These are phyloP conservation scores for Botrytis medusae DNA, from an alignment of 2,329 filamentous ascomycete species.

Conservation along the genomic window DNA sequence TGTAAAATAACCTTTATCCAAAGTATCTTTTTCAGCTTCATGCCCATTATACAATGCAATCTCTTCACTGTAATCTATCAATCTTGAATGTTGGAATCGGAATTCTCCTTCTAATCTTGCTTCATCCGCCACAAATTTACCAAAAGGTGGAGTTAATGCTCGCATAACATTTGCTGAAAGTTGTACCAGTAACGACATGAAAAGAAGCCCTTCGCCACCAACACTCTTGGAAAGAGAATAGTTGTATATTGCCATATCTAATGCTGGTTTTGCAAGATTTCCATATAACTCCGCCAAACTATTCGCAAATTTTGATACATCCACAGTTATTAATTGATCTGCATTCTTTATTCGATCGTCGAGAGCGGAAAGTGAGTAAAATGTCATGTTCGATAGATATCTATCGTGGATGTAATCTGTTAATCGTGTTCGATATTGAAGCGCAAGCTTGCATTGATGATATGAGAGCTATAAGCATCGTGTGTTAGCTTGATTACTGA, in stretches of 20 bases:
- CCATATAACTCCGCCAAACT: conserved; percentile 93
- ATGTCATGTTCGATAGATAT: conserved; percentile 96
- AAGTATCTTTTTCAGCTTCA: conserved; percentile 89
- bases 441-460: conserved; percentile 90
- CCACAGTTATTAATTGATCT: conserved; percentile 94
- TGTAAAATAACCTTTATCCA: conserved; percentile 98
- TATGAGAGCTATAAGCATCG: conserved; percentile 70
- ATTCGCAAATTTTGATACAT: conserved; percentile 95
- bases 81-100: conserved; percentile 86
- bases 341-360: conserved; percentile 99
- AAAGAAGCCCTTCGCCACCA: conserved; percentile 92
- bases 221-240: conserved; percentile 91
- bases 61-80: conserved; percentile 96
- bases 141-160: conserved; percentile 90
- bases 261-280: conserved; percentile 88
- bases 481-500: conserved; percentile 22
- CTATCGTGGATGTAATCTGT: conserved; percentile 95
- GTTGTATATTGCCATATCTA: conserved; percentile 97
- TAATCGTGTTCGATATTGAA: conserved; percentile 88
- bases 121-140: conserved; percentile 96
- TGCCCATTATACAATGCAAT: conserved; percentile 90
- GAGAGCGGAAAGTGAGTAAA: conserved; percentile 91
- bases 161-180: conserved; percentile 89
- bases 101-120: conserved; percentile 94
- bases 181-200: conserved; percentile 93